Evolutionary conservation across 192 early-diverging fungal genomes (phyloP), one percentile per base, ranked within the genome.

Genomic region (Umbelopsis isabellina): DNA sequence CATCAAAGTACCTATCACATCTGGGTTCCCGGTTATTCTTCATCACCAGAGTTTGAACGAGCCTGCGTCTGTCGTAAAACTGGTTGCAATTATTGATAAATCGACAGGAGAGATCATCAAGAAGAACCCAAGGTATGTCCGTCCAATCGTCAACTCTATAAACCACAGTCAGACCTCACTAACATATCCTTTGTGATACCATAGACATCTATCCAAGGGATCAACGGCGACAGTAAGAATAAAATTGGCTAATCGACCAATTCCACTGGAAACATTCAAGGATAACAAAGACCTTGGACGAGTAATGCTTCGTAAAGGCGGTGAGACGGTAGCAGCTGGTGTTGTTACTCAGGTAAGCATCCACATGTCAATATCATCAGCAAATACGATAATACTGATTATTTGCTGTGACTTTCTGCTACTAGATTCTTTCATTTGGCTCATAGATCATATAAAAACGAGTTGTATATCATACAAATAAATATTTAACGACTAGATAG

Each of bases 251-350:
- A 83, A 90, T 27, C 75, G 92, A 10, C 83, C 93, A 1, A 87
- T 98, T 50, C 97, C 95, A 65, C 67, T 97, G 41, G 96, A 98
- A 72, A 80, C 89, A 9, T 95, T 92, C 71, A 87, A 87, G 70
- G 92, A 92, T 27, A 91, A 88, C n/a, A 94, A 94, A 77, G 91
- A 95, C 21, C 79, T 97, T 46, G 96, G 96, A 0, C 81, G 97
- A 16, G 76, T 99, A 47, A 92, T 91, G 87, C 78, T 99, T 73
- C 85, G 97, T 41, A 89, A 88, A 69, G 92, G 87, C 20, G 90
- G 91, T 30, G 90, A 93, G 70, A 96, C 94, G 0, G 88, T 97
- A 45, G 96, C 94, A 45, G 96, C 94, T 16, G 97, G 97, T 2
- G 88, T 95, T 30, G 88, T 93, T 5, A 89, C 78, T 13, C 71